Conservation (phyloP, 768 basidiomycete species). For the Lactarius vividus region DNA sequence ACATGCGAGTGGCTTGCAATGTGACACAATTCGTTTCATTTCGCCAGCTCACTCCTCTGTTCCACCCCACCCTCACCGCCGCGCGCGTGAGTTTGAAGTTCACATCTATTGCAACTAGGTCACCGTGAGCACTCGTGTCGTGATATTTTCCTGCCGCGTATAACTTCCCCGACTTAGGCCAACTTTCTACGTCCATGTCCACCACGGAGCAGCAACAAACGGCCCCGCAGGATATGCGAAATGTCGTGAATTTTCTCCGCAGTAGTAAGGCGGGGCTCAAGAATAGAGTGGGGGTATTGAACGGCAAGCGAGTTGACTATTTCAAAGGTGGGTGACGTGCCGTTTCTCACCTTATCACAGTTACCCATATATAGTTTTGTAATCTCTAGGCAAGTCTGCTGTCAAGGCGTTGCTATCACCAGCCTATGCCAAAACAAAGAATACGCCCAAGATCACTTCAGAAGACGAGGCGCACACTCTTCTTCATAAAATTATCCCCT, state of each 20-base stretch:
- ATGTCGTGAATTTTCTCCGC: slow-evolving; percentile 84
- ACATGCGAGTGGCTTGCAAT: not conserved
- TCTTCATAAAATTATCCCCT: slow-evolving; percentile 69
- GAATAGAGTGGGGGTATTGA: slow-evolving; percentile 83
- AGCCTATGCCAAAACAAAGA: slow-evolving; percentile 85
- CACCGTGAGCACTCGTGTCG: slow-evolving; percentile 12
- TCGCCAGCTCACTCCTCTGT: slow-evolving; percentile 12
- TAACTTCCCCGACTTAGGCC: slow-evolving; percentile 6
- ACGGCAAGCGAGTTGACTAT: slow-evolving; percentile 94
- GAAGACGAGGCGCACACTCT: slow-evolving; percentile 73
- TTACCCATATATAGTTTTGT: slow-evolving; percentile 17
- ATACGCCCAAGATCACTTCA: slow-evolving; percentile 65
- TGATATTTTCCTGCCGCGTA: not conserved
- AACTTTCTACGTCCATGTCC: slow-evolving; percentile 32
- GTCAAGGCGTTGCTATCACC: slow-evolving; percentile 90
- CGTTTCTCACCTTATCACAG: not conserved
- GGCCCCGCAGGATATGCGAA: slow-evolving; percentile 76
- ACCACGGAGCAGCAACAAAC: slow-evolving; percentile 69
- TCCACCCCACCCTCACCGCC: slow-evolving; percentile 17
- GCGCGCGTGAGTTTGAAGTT: slow-evolving; percentile 4
- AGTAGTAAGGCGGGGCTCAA: slow-evolving; percentile 86
- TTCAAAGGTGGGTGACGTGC: slow-evolving; percentile 81
- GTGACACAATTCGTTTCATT: slow-evolving; percentile 6
- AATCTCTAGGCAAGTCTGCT: slow-evolving; percentile 77
- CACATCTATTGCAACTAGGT: not conserved